Percentiles rank a stretch among this genome's conserved stretches.
Conservation (phyloP, 2,329 filamentous ascomycete species). For the Raffaelea deltoideospora region DNA sequence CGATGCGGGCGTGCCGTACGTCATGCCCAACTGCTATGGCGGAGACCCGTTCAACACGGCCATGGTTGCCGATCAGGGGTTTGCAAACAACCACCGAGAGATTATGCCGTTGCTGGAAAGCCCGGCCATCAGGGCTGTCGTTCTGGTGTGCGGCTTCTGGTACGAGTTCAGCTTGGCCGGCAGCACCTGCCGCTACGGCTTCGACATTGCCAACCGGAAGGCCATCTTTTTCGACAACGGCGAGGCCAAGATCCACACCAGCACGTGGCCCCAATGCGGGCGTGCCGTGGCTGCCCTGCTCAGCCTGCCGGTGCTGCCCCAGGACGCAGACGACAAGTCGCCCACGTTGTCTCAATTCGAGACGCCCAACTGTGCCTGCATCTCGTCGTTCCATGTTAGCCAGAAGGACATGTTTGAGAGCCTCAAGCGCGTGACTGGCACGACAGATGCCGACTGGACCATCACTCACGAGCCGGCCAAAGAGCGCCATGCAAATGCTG, state of each 20-base stretch:
- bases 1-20: conserved; percentile 25
- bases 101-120: conserved; percentile 21
- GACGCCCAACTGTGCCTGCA: conserved; percentile 20
- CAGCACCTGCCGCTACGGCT: conserved; percentile 10
- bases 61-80: conserved; percentile 10
- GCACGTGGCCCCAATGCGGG: conserved; percentile 41
- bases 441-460: conserved; percentile 43
- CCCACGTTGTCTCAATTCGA: conserved; percentile 6
- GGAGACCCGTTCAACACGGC: conserved; percentile 9
- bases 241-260: conserved; percentile 35
- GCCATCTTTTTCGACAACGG: conserved; percentile 37
- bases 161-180: conserved; percentile 33
- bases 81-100: conserved; percentile 6
- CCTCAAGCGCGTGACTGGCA: conserved; percentile 42
- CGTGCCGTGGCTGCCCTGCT: conserved; percentile 24
- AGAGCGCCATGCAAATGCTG: conserved; percentile 32
- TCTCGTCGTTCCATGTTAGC: conserved; percentile 40
- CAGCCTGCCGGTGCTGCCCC: conserved; percentile 18
- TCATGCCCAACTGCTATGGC: conserved; percentile 27
- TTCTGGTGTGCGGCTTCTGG: conserved; percentile 30
- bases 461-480: conserved; percentile 30
- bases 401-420: conserved; percentile 52
- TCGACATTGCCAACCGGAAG: conserved; percentile 12
- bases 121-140: conserved; percentile 18
- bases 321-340: conserved; percentile 1